Evolutionary conservation across 345 rosid species (phyloP).

Genomic region (Microcos paniculata): DNA sequence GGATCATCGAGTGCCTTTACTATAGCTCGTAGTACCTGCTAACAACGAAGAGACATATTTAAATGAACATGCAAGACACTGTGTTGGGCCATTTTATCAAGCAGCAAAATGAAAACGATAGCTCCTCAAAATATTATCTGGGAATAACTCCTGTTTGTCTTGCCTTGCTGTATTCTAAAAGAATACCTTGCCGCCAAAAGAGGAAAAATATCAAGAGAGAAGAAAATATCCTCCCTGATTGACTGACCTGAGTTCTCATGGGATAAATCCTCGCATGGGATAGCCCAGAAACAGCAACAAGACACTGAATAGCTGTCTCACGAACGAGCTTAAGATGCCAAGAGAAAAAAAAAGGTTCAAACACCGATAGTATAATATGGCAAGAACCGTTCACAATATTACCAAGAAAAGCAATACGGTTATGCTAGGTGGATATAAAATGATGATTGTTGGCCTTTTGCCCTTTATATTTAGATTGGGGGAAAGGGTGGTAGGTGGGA

Average conservation of each 20-base stretch:
- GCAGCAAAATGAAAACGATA: neutral
- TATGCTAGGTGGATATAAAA: neutral
- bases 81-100: too few species aligned
- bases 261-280: constrained; percentile 74
- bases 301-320: constrained; percentile 89
- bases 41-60: neutral
- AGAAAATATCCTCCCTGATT: neutral
- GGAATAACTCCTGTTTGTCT: neutral
- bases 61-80: neutral
- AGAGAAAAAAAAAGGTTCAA: neutral
- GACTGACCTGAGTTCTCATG: constrained; percentile 64
- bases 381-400: neutral
- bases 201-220: neutral
- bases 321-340: constrained; percentile 60
- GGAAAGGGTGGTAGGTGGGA: neutral
- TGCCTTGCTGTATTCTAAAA: neutral
- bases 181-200: neutral
- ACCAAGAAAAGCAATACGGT: neutral
- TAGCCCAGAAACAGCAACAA: constrained; percentile 62
- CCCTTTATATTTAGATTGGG: neutral
- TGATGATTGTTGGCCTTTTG: neutral
- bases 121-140: neutral
- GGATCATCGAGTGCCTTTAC: constrained; percentile 74
- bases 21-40: constrained; percentile 64
- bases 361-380: neutral